phyloP scores from a whole-genome alignment of 2,329 filamentous ascomycete genomes.

The Colletotrichum sp. region DNA sequence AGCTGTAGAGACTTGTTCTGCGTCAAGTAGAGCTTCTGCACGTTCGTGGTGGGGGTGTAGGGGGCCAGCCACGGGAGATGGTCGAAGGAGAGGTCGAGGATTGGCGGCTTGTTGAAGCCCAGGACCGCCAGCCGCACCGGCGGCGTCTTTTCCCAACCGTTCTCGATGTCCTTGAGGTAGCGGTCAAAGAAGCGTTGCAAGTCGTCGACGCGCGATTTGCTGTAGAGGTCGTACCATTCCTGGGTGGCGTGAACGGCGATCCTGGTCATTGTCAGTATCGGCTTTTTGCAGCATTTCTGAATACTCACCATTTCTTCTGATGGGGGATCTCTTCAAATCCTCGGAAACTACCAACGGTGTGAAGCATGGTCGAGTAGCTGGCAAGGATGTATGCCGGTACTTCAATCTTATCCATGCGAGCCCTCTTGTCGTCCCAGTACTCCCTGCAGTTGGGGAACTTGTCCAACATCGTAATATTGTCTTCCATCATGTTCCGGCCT shows the following conservation, averaged over 20 bases:
- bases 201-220: slow-evolving; percentile 22
- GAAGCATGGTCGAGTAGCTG: background rate
- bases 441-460: background rate
- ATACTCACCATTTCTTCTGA: background rate
- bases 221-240: slow-evolving; percentile 34
- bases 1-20: background rate
- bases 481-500: background rate
- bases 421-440: slow-evolving; percentile 4
- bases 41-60: background rate
- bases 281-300: too few species aligned
- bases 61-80: background rate
- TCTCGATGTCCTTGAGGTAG: slow-evolving; percentile 9
- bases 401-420: background rate
- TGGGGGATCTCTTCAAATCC: slow-evolving; percentile 2
- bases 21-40: background rate
- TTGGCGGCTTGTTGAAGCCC: background rate
- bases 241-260: slow-evolving; percentile 26
- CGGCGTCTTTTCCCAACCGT: slow-evolving; percentile 24
- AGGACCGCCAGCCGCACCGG: slow-evolving; percentile 1
- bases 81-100: background rate
- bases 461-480: background rate
- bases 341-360: background rate
- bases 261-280: background rate
- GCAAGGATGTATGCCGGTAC: background rate
- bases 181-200: slow-evolving; percentile 25